These are phyloP conservation scores for Stachybotrys elegans DNA, from an alignment of 2,329 filamentous ascomycete species.

Conservation along the genomic window DNA sequence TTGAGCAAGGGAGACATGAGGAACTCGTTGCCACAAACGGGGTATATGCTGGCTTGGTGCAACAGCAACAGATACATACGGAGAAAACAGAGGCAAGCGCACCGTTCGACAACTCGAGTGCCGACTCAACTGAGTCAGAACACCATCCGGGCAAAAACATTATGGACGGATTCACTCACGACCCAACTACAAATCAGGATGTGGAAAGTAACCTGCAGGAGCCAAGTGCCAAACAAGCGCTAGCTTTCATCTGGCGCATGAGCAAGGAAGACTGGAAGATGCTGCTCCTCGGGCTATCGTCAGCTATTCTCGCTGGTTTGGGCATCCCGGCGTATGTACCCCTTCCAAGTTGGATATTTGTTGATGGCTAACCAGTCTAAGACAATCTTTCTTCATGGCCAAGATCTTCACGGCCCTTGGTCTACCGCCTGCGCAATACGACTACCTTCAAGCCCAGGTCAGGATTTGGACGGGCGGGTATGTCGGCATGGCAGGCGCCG, in stretches of 20 bases:
- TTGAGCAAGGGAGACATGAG: constrained; percentile 56
- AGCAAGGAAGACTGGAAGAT: neutral
- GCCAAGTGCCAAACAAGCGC: neutral
- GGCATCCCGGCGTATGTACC: neutral
- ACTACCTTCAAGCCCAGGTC: neutral
- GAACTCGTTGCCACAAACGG: constrained; percentile 28
- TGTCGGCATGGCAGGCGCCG: neutral
- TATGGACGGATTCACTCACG: neutral
- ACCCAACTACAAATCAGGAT: neutral
- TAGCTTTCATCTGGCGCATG: neutral
- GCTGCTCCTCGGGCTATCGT: neutral
- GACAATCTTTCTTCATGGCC: neutral
- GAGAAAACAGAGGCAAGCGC: neutral
- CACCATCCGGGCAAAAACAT: neutral
- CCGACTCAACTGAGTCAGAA: neutral
- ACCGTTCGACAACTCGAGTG: neutral
- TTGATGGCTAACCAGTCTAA: neutral
- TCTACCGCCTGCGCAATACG: neutral
- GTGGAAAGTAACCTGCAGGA: neutral
- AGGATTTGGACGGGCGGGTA: neutral
- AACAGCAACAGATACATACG: neutral
- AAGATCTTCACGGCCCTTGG: neutral
- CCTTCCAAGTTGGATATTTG: neutral
- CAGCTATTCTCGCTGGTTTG: neutral
- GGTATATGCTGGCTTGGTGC: constrained; percentile 3